Percentiles rank a stretch among this genome's conserved stretches.
These are phyloP conservation scores for Psilocybe cyanescens DNA, from an alignment of 768 basidiomycete genomes.

Conservation along the genomic window DNA sequence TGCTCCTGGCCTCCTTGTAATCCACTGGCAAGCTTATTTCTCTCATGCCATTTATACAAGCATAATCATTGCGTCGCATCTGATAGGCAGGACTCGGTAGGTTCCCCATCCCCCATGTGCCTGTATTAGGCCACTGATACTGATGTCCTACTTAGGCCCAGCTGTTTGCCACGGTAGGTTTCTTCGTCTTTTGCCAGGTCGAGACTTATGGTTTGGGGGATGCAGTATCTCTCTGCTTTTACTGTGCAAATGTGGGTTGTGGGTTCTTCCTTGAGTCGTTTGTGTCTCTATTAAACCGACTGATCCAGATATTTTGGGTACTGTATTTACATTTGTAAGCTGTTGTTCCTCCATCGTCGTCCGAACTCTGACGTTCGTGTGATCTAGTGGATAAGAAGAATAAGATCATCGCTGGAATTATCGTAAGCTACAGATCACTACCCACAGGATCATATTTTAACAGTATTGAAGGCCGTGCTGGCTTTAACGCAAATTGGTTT, in stretches of 20 bases:
- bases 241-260: not conserved
- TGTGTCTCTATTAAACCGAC: not conserved
- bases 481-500: not conserved
- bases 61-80: not conserved
- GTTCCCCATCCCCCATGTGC: not conserved
- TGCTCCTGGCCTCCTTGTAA: not conserved
- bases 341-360: not conserved
- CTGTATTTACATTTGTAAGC: constrained; percentile 18
- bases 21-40: not conserved
- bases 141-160: not conserved
- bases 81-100: not conserved
- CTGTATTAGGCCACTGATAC: not conserved
- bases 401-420: not conserved
- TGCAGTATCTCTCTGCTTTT: not conserved
- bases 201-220: not conserved
- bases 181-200: not conserved
- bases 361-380: not conserved
- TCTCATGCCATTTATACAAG: not conserved
- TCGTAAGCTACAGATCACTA: not conserved
- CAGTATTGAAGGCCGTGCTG: not conserved
- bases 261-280: not conserved
- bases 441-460: not conserved
- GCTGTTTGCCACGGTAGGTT: not conserved
- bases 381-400: not conserved
- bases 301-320: constrained; percentile 23